Base-by-base conservation (phyloP, 2,329 filamentous ascomycete genomes). In the Lachnellula cervina region DNA sequence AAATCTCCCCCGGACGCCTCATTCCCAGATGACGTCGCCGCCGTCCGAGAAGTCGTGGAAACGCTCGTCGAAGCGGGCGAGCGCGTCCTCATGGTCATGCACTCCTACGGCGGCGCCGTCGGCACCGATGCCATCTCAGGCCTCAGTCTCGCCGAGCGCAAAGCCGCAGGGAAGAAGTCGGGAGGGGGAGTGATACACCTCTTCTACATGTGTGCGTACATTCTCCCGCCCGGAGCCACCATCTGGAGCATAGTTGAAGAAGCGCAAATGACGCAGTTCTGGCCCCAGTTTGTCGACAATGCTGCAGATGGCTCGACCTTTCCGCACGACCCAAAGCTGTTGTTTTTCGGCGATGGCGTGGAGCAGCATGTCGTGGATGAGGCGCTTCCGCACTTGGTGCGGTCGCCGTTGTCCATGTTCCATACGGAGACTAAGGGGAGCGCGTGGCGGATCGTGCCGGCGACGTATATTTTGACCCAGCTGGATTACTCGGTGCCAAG, bases 31-130 rank as follows among this genome's bases (percentile, higher is more conserved):
- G 48, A 50, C 23, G 34, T 50, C 32, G 48, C 19, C n/a, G 19
- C 19, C 1, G 48, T 50, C 7, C 48, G 35, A 5, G 19, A 16
- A 9, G 34, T 25, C 23, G 16, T 50, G 11, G 19, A 40, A 7
- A 5, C 1, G n/a, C 28, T 54, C 17, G 14, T 54, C n/a, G 37
- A 48, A 16, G 46, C 19, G 13, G 52, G 52, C 14, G 38, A 53
- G 37, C 67, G 73, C 19, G 69, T 74, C 9, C 50, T 74, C 2
- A 61, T 74, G 7, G 52, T 72, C n/a, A 62, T 68, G 16, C 72
- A 75, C 48, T 72, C 69, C 19, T 74, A 72, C 65, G 66, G 69
- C 8, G 72, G 71, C 11, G 63, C 70, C 0, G 58, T 71, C 1
- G 66, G 62, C 3, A 63, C 69, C 3, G 66, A 71, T 51, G 68